These are phyloP conservation scores for Aspergillus eucalypticola DNA, from an alignment of 2,329 filamentous ascomycete genomes.

Conservation along the genomic window DNA sequence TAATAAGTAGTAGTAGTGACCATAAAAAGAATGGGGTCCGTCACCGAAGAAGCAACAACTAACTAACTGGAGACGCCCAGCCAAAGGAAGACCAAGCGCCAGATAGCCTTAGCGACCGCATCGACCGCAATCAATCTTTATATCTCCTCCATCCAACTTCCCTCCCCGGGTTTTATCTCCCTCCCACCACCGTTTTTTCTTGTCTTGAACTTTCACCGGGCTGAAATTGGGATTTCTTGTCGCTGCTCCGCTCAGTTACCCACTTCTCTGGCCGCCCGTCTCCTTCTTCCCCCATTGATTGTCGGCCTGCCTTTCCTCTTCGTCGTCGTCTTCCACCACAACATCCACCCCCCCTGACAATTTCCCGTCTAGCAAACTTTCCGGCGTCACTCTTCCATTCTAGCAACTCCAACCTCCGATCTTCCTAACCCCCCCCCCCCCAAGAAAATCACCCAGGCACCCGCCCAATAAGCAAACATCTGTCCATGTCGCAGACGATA, in stretches of 20 bases:
- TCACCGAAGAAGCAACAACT: slow-evolving; percentile 13
- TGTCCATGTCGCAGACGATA: slow-evolving; percentile 20
- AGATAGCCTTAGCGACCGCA: slow-evolving; percentile 15
- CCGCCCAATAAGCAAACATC: background rate
- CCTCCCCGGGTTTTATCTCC: background rate
- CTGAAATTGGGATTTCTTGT: background rate
- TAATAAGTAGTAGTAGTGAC: background rate
- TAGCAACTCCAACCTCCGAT: slow-evolving; percentile 6
- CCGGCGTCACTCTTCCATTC: slow-evolving; percentile 13
- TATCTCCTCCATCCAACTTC: slow-evolving; percentile 3
- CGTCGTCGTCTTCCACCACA: slow-evolving; percentile 4
- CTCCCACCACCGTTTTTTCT: background rate
- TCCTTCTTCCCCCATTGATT: slow-evolving; percentile 9
- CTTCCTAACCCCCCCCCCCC: no score
- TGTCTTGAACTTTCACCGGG: background rate
- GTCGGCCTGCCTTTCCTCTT: slow-evolving; percentile 9
- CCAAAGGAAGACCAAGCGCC: slow-evolving; percentile 16
- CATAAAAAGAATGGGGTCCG: background rate
- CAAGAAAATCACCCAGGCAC: no score
- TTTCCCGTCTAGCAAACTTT: slow-evolving; percentile 22
- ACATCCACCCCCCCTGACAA: slow-evolving; percentile 26
- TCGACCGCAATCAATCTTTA: slow-evolving; percentile 5
- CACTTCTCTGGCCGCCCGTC: slow-evolving; percentile 9
- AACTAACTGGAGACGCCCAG: background rate
- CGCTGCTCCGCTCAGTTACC: background rate